Evolutionary conservation across 164 flowering plant genomes (phyloP), one percentile per base, ranked within the genome.

Genomic region (Vitis labrusca): DNA sequence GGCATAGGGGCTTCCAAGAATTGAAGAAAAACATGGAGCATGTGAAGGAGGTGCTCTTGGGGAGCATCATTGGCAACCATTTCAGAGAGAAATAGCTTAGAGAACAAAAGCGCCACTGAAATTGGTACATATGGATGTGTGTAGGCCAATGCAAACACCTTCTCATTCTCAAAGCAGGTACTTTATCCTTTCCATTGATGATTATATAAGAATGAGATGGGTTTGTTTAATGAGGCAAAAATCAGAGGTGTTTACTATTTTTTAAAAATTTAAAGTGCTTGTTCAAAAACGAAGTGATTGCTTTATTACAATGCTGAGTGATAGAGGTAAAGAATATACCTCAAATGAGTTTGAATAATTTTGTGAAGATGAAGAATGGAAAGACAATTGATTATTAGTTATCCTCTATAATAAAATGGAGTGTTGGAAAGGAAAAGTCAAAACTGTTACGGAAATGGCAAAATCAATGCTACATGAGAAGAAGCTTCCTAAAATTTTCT

Each of bases 291-390:
- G 0, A 55, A 55, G n/a, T 55, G 58, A n/a, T 55, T 11, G 58
- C 7, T 55, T 55, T n/a, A 55, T 55, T 10, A 55, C 27, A 23
- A 55, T n/a, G 8, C 15, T 55, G 58, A 55, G 58, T 55, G 58
- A 55, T n/a, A 55, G 58, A 55, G 58, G 58, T 11, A 55, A 55
- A 55, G 58, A 55, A 15, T 55, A 55, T 55, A 55, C 58, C 15
- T 55, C 16, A 55, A 12, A 6, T 6, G 27, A 55, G 15, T 55
- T 55, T n/a, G 14, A 55, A 12, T 10, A 55, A 7, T 11, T 55
- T 55, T 55, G 27, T 23, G 27, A 23, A n/a, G 7, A 15, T 10
- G 15, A n/a, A 55, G 10, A 55, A n/a, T 55, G 17, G 0, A 55
- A 55, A 55, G 58, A n/a, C 58, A 55, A 15, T n/a, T 55, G n/a